A percentile compares a stretch with the other conserved stretches of the same genome.
phyloP scores from a whole-genome alignment of 2,329 filamentous ascomycete species.

The Aphanoascus verrucosus region DNA sequence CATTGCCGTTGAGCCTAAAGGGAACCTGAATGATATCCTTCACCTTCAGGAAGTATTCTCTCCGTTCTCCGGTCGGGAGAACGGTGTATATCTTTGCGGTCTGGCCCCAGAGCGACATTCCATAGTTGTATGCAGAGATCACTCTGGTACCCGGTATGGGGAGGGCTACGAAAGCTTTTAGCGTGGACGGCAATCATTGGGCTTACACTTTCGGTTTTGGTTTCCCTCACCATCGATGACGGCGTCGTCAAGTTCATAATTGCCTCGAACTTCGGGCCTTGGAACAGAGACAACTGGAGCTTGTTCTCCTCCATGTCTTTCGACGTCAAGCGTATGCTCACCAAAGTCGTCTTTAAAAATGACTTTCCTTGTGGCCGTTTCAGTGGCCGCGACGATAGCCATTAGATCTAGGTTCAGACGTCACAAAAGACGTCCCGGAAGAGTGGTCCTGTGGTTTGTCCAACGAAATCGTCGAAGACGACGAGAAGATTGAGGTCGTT shows the following conservation, averaged over 20 bases:
- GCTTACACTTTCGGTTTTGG: neutral
- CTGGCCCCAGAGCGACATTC: slow-evolving; percentile 11
- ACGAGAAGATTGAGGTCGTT: too few species aligned
- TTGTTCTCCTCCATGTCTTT: neutral
- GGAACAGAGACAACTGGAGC: neutral
- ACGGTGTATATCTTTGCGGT: slow-evolving; percentile 7
- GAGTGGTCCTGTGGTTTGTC: too few species aligned
- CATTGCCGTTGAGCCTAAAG: neutral
- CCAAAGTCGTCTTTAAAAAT: slow-evolving; percentile 4
- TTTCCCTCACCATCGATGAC: slow-evolving; percentile 3
- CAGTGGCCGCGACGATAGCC: neutral
- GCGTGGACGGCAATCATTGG: neutral
- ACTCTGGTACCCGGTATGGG: slow-evolving; percentile 11
- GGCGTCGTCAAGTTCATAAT: slow-evolving; percentile 8
- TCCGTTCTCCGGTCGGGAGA: neutral
- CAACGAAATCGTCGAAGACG: too few species aligned
- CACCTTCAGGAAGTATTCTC: slow-evolving; percentile 14
- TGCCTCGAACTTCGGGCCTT: neutral
- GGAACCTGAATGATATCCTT: neutral
- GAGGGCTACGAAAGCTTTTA: slow-evolving; percentile 1
- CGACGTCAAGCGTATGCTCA: neutral
- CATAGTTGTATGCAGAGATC: slow-evolving; percentile 8
- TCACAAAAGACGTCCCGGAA: too few species aligned
- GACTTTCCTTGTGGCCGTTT: neutral
- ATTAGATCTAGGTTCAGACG: neutral